These are phyloP conservation scores for Endocarpon pusillum DNA, from an alignment of 495 filamentous ascomycete genomes.

Conservation along the genomic window DNA sequence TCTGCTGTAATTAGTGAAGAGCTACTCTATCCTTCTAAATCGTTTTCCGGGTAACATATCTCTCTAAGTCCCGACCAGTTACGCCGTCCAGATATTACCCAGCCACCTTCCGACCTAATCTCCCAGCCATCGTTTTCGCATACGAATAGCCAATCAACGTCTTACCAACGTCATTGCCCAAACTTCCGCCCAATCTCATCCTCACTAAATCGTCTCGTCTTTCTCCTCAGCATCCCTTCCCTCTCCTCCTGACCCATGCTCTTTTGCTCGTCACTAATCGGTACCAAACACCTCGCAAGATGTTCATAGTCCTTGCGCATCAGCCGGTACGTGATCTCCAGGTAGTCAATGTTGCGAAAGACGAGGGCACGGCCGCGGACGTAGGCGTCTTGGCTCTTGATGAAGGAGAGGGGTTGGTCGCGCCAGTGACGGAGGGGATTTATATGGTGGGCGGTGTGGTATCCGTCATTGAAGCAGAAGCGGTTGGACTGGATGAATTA, in stretches of 20 bases:
- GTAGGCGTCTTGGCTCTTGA: constrained; percentile 45
- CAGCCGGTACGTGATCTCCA: constrained; percentile 45
- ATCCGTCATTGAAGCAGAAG: constrained; percentile 62
- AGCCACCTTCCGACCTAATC: too few relatives aligned
- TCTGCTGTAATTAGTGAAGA: too few relatives aligned
- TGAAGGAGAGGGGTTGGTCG: constrained; percentile 48
- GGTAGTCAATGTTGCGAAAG: constrained; percentile 55
- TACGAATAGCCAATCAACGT: too few relatives aligned
- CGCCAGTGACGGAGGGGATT: constrained; percentile 60
- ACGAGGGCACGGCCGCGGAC: constrained; percentile 41
- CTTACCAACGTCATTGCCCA: too few relatives aligned
- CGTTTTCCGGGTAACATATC: too few relatives aligned
- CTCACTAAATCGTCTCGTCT: constrained; percentile 42
- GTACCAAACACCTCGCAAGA: constrained; percentile 46
- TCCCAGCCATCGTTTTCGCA: too few relatives aligned
- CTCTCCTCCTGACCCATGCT: constrained; percentile 39
- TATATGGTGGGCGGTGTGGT: constrained; percentile 61
- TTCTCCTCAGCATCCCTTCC: constrained; percentile 41
- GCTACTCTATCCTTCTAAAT: too few relatives aligned
- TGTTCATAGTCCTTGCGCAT: constrained; percentile 44
- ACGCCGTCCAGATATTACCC: too few relatives aligned
- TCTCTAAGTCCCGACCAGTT: too few relatives aligned
- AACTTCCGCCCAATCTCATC: constrained; percentile 36
- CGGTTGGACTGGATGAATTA: constrained; percentile 38
- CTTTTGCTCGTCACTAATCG: constrained; percentile 45